Evolutionary conservation across 345 rosid genomes (phyloP).

Genomic region (Draba incana): DNA sequence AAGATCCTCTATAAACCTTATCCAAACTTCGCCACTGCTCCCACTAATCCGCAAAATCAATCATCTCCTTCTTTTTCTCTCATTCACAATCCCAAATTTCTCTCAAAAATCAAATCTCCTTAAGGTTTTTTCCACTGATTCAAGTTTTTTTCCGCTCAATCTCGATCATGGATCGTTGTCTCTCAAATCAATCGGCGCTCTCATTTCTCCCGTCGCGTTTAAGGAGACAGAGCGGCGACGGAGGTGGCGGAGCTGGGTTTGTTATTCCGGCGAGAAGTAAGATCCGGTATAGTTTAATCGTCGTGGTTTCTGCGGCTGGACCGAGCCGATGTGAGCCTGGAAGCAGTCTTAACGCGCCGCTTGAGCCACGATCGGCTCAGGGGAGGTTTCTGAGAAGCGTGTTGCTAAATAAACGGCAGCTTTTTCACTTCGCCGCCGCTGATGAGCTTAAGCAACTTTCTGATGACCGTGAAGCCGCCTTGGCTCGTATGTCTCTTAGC

Average conservation of each 20-base stretch:
- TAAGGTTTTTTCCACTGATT: slow-evolving; percentile 4
- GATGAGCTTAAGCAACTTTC: slow-evolving; percentile 78
- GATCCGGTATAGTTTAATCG: slow-evolving; percentile 10
- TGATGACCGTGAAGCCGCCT: slow-evolving; percentile 60
- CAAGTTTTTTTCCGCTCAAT: slow-evolving; percentile 9
- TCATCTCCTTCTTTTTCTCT: slow-evolving; percentile 6
- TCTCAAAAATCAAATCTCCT: not conserved
- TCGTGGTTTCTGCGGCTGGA: slow-evolving; percentile 54
- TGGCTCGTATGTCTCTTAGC: slow-evolving; percentile 61
- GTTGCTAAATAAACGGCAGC: slow-evolving; percentile 69
- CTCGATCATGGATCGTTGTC: slow-evolving; percentile 59
- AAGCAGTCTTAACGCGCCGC: slow-evolving; percentile 82
- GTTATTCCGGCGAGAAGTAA: slow-evolving; percentile 2
- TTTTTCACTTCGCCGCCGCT: slow-evolving; percentile 71
- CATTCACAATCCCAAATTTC: not conserved
- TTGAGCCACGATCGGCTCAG: slow-evolving; percentile 65
- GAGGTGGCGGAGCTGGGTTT: slow-evolving; percentile 32
- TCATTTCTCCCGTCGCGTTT: slow-evolving; percentile 42
- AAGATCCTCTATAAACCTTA: slow-evolving; percentile 40
- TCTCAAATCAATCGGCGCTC: slow-evolving; percentile 44
- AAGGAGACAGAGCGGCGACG: slow-evolving; percentile 40
- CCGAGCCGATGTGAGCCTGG: slow-evolving; percentile 80
- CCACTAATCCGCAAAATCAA: slow-evolving; percentile 36
- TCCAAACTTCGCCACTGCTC: slow-evolving; percentile 38
- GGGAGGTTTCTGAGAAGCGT: slow-evolving; percentile 80